Percentiles rank a stretch among this genome's conserved stretches.
These are phyloP conservation scores for Cercospora zeina DNA, from an alignment of 2,329 filamentous ascomycete genomes.

Conservation along the genomic window DNA sequence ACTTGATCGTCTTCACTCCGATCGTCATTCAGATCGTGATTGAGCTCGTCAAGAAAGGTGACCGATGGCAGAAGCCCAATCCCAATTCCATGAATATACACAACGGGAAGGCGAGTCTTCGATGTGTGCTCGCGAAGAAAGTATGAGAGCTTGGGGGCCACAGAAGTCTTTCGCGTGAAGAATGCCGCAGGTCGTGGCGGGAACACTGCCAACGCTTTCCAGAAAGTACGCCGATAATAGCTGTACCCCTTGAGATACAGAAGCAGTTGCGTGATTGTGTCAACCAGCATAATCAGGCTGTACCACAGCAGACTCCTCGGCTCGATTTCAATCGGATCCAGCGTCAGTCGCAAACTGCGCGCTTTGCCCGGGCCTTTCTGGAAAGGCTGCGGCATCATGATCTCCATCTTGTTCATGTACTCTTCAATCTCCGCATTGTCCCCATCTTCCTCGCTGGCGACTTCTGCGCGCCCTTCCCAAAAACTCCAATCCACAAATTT, in stretches of 20 bases:
- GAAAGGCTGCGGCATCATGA: conserved; percentile 54
- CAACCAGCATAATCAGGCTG: conserved; percentile 54
- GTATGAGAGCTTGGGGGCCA: conserved; percentile 58
- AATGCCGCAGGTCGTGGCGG: conserved; percentile 59
- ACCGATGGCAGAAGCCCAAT: conserved; percentile 65
- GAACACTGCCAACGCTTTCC: conserved; percentile 53
- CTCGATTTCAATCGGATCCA: conserved; percentile 63
- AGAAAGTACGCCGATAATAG: conserved; percentile 30
- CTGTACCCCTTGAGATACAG: conserved; percentile 33
- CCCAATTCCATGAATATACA: conserved; percentile 73
- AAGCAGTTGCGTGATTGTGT: conserved; percentile 40
- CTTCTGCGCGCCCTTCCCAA: conserved; percentile 61
- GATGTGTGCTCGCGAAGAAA: conserved; percentile 67
- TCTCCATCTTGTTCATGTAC: conserved; percentile 57
- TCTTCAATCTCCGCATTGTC: conserved; percentile 56
- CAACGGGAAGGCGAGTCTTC: conserved; percentile 57
- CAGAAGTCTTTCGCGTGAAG: conserved; percentile 51
- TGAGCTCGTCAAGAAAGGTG: conserved; percentile 57
- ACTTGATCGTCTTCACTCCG: conserved; percentile 47
- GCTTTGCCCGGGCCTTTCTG: conserved; percentile 58
- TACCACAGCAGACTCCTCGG: conserved; percentile 64
- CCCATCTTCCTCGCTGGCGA: conserved; percentile 51
- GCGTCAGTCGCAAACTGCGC: conserved; percentile 61
- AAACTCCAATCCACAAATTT: conserved; percentile 70
- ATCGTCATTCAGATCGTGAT: conserved; percentile 36